These are phyloP conservation scores for Lentinula raphanica DNA, from an alignment of 768 basidiomycete genomes.

Conservation along the genomic window DNA sequence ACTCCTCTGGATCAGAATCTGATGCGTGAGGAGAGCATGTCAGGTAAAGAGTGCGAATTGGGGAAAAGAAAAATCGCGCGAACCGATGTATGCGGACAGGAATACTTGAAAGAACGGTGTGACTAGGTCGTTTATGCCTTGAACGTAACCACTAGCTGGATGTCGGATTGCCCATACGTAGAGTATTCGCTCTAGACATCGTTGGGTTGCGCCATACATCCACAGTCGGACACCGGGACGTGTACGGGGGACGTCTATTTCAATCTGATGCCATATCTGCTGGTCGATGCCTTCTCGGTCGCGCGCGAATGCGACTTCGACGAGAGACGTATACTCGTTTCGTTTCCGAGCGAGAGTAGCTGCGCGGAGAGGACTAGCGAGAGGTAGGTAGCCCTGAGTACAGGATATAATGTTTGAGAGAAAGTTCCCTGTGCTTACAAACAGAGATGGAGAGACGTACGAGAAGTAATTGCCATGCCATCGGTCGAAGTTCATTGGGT, in stretches of 20 bases:
- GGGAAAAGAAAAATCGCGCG: not conserved
- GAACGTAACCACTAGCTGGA: conserved; percentile 97
- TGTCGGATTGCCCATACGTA: conserved; percentile 99
- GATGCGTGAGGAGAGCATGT: conserved; percentile 3
- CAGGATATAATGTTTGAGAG: conserved; percentile 2
- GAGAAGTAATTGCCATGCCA: conserved; percentile 92
- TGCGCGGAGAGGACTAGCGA: conserved; percentile 70
- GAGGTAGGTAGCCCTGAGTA: conserved; percentile 96
- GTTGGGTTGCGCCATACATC: conserved; percentile 86
- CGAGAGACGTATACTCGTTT: conserved; percentile 85
- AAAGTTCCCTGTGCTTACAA: conserved; percentile 6
- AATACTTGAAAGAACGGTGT: conserved; percentile 99
- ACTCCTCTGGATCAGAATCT: conserved; percentile 90
- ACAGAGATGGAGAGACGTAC: conserved; percentile 46
- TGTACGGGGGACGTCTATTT: conserved; percentile 96
- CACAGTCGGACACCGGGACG: conserved; percentile 87
- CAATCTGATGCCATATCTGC: conserved; percentile 99
- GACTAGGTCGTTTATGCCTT: conserved; percentile 97
- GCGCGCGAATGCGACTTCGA: conserved; percentile 83
- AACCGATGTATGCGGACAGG: conserved; percentile 87
- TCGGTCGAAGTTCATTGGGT: conserved; percentile 78
- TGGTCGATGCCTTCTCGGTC: conserved; percentile 86
- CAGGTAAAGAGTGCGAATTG: not conserved
- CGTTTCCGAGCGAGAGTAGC: conserved; percentile 84
- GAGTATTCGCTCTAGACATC: conserved; percentile 88